Percentiles rank a stretch among this genome's conserved stretches.
Evolutionary conservation across 345 rosid species (phyloP).

Genomic region (Euphorbia pulcherrima): DNA sequence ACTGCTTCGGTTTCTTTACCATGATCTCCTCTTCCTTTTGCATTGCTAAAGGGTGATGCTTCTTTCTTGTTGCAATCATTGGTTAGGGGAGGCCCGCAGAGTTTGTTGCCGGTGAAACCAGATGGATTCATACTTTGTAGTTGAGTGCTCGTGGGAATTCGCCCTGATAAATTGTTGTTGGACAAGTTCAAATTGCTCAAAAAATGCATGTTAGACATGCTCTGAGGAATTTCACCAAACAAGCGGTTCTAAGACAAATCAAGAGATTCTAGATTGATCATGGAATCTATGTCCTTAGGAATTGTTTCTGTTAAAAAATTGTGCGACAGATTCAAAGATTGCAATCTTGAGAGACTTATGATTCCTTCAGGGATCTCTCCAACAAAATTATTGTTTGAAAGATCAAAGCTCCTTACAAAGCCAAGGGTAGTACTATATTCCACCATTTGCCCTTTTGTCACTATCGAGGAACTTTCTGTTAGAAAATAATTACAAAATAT

Average conservation of each 20-base stretch:
- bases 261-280: conserved; percentile 21
- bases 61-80: not conserved
- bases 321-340: conserved; percentile 19
- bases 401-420: conserved; percentile 22
- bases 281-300: conserved; percentile 15
- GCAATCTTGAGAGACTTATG: conserved; percentile 19
- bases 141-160: too few species aligned
- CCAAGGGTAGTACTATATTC: conserved; percentile 24
- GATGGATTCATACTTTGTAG: too few species aligned
- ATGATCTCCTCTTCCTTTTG: not conserved
- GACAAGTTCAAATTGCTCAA: too few species aligned
- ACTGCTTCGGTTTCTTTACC: too few species aligned
- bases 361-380: conserved; percentile 19
- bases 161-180: too few species aligned
- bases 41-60: not conserved
- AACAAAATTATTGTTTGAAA: too few species aligned
- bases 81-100: conserved; percentile 7
- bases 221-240: too few species aligned
- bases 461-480: conserved; percentile 6
- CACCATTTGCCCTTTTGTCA: conserved; percentile 22
- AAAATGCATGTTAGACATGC: too few species aligned
- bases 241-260: conserved; percentile 24
- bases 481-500: too few species aligned
- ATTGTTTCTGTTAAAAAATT: conserved; percentile 17
- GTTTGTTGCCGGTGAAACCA: too few species aligned